Evolutionary conservation across 352 stramenopile genomes (phyloP).

Genomic region (Phytophthora chlamydospora): DNA sequence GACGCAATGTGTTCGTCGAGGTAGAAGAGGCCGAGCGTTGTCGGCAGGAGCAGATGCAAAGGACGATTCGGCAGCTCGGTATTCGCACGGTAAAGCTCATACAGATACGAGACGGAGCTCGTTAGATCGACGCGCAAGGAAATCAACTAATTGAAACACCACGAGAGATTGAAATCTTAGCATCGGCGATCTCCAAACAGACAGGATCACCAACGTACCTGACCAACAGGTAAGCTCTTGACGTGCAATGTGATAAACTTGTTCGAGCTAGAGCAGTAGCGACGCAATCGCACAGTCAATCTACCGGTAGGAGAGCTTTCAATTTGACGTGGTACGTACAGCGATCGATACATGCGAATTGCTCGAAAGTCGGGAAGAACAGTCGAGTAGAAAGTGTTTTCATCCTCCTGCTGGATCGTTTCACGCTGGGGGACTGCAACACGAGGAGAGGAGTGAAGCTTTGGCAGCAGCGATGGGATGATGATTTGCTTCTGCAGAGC

Average conservation of each 20-base stretch:
- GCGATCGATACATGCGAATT: conserved; percentile 59
- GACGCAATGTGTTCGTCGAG: conserved; percentile 64
- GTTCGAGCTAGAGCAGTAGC: conserved; percentile 35
- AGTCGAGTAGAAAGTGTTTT: conserved; percentile 51
- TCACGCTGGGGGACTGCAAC: background rate
- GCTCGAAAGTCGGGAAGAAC: conserved; percentile 57
- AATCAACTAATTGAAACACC: conserved; percentile 43
- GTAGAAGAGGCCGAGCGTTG: conserved; percentile 69
- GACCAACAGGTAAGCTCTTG: conserved; percentile 78
- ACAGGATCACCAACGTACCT: conserved; percentile 39
- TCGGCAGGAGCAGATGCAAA: conserved; percentile 74
- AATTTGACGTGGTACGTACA: conserved; percentile 41
- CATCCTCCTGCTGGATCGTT: conserved; percentile 13
- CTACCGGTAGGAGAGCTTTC: background rate
- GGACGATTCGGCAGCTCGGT: conserved; percentile 59
- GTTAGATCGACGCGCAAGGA: conserved; percentile 63
- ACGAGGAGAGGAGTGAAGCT: conserved; percentile 5
- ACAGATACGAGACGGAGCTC: conserved; percentile 66
- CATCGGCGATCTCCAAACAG: background rate
- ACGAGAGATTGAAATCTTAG: conserved; percentile 10
- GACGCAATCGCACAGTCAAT: background rate
- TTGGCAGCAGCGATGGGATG: conserved; percentile 33
- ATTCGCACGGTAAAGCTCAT: conserved; percentile 78
- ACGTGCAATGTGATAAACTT: conserved; percentile 74
- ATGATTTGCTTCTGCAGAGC: conserved; percentile 61